Evolutionary conservation across 2,329 filamentous ascomycete species (phyloP), one percentile per base, ranked within the genome.

Genomic region (Diplocarpon rosae): DNA sequence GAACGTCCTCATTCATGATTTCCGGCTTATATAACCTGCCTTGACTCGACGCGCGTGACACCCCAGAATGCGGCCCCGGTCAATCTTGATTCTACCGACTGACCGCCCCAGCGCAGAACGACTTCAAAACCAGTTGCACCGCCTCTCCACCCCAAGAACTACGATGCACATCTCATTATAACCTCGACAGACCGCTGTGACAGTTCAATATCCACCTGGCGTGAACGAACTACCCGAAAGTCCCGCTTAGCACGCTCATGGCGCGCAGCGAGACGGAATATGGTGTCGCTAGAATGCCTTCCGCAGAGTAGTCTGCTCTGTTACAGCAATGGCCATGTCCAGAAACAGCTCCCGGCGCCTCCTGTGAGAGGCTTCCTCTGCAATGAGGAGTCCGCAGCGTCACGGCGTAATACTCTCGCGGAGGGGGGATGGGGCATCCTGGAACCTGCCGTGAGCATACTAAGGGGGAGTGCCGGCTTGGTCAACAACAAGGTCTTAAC

Each of bases 271-370:
- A 47, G 28, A 45, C 36, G 42, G 48, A 56, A 43, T 12, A 59
- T 59, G 56, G 51, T 56, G 37, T 50, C 55, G 46, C 47, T 59
- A 47, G 55, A 52, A 52, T 55, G 56, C 46, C 49, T 56, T 28
- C 55, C 50, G 32, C 47, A 52, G 36, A 38, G 50, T 15, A 37
- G 50, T 38, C 30, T 46, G 17, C 47, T 50, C 30, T 59, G 50
- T 44, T 40, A 41, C 32, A 49, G 55, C 31, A 49, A 52, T 37
- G 49, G 32, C 29, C 46, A 43, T 8, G 20, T 28, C 2, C 48
- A 39, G 16, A 43, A 50, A 39, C 40, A 41, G 31, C 45, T 52
- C 11, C 42, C 47, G 7, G 50, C 47, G n/a, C 43, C 51, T 1
- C 49, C 54, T 10, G 31, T 48, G 4, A 44, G 46, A 30, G 49